A percentile compares a stretch with the other conserved stretches of the same genome.
These are phyloP conservation scores for Hypoxylon crocopeplum DNA, from an alignment of 495 filamentous ascomycete genomes.

Conservation along the genomic window DNA sequence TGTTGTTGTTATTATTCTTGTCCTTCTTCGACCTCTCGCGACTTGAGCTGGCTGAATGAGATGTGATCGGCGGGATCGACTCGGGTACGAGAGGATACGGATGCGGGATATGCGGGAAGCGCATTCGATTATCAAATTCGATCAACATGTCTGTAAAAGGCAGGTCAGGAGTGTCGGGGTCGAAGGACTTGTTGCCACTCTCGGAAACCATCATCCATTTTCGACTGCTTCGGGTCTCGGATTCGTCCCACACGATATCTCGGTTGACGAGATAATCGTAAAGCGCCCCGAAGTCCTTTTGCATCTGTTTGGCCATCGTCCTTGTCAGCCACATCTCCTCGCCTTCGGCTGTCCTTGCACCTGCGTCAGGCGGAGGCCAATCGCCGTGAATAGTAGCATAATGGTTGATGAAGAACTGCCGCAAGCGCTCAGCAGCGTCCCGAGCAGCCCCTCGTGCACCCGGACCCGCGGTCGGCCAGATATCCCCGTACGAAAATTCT, in stretches of 20 bases:
- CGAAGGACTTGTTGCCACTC: constrained; percentile 57
- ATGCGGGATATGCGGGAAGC: constrained; percentile 70
- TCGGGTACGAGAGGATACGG: constrained; percentile 72
- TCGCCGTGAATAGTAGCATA: constrained; percentile 60
- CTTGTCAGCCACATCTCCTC: constrained; percentile 68
- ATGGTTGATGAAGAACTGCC: constrained; percentile 61
- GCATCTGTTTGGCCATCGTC: constrained; percentile 61
- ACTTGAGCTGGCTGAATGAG: constrained; percentile 16
- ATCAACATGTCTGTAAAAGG: constrained; percentile 72
- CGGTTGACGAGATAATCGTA: constrained; percentile 78
- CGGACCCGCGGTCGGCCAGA: constrained; percentile 60
- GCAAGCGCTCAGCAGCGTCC: constrained; percentile 60
- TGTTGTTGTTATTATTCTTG: constrained; percentile 35
- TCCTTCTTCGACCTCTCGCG: constrained; percentile 47
- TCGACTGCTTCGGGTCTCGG: constrained; percentile 59
- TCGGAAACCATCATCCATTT: constrained; percentile 69
- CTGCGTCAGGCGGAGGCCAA: constrained; percentile 62
- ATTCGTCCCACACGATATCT: constrained; percentile 68
- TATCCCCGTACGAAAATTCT: constrained; percentile 65
- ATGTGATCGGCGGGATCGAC: constrained; percentile 46
- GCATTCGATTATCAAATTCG: constrained; percentile 68
- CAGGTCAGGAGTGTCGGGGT: constrained; percentile 65
- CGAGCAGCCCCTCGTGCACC: constrained; percentile 45
- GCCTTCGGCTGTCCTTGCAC: constrained; percentile 46
- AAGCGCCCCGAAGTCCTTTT: constrained; percentile 70